These are phyloP conservation scores for Ceratobasidium sp. DNA, from an alignment of 1,284 basidiomycete genomes.

Conservation along the genomic window DNA sequence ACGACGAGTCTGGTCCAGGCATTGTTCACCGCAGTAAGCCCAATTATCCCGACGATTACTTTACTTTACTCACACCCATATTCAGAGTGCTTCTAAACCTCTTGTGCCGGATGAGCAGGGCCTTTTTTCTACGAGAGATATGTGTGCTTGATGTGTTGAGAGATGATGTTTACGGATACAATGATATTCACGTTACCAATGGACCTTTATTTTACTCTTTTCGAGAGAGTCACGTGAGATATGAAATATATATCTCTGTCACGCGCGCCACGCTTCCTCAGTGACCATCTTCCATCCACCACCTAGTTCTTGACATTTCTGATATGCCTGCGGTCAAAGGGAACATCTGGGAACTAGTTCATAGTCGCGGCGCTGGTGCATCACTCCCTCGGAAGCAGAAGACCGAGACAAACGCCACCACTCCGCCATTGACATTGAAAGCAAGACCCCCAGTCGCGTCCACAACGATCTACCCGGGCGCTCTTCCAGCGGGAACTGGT, in stretches of 20 bases:
- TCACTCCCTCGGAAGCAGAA: too few species aligned
- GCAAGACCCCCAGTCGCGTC: neutral
- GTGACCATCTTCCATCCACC: too few species aligned
- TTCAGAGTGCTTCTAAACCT: constrained; percentile 51
- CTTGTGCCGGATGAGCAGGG: neutral
- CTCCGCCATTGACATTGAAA: neutral
- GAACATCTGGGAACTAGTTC: constrained; percentile 38
- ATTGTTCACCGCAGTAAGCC: constrained; percentile 82
- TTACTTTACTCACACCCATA: neutral
- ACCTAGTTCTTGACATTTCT: too few species aligned
- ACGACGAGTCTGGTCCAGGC: constrained; percentile 88
- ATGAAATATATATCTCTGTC: neutral
- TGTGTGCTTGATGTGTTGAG: constrained; percentile 17
- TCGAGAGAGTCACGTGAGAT: neutral
- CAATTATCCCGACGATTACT: too few species aligned
- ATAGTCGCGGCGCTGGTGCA: neutral
- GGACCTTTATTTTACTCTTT: neutral
- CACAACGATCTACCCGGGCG: neutral
- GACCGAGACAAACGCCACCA: too few species aligned
- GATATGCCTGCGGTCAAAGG: constrained; percentile 17
- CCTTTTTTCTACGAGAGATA: neutral
- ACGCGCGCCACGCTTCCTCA: too few species aligned
- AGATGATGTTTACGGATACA: constrained; percentile 43
- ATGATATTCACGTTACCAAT: constrained; percentile 40
- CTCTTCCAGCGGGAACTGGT: neutral